phyloP scores from a whole-genome alignment of 2,329 filamentous ascomycete genomes.

The Dactylellina sp. region DNA sequence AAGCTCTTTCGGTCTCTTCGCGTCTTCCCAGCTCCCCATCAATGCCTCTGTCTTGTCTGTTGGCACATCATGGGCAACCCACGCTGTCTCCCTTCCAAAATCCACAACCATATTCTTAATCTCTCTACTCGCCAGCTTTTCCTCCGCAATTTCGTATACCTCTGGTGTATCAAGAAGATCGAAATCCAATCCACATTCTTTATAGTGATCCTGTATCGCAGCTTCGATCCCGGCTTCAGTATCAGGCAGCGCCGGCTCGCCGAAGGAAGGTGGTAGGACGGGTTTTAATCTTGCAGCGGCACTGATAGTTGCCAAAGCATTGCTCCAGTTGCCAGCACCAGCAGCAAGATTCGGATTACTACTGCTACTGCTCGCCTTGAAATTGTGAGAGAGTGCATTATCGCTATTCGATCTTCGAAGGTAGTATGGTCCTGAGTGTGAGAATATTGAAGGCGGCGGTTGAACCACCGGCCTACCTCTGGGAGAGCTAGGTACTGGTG shows the following conservation, averaged over 20 bases:
- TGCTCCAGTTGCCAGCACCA: conserved; percentile 12
- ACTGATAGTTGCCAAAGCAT: conserved; percentile 30
- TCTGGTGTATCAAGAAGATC: conserved; percentile 37
- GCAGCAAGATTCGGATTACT: conserved; percentile 10
- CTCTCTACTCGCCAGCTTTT: conserved; percentile 46
- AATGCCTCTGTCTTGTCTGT: conserved; percentile 41
- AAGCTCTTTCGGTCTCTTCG: conserved; percentile 45
- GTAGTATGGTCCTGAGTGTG: conserved; percentile 46
- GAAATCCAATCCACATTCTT: conserved; percentile 50
- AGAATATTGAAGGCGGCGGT: conserved; percentile 40
- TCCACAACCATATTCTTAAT: conserved; percentile 53
- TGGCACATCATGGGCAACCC: conserved; percentile 48
- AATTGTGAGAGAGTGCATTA: conserved; percentile 48
- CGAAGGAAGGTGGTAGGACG: conserved; percentile 43
- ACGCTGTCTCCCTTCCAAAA: conserved; percentile 55
- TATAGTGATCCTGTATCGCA: conserved; percentile 45
- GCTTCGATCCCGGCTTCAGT: conserved; percentile 38
- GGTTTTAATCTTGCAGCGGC: conserved; percentile 43
- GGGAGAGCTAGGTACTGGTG: conserved; percentile 7
- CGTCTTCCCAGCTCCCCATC: conserved; percentile 42
- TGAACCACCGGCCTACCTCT: conserved; percentile 26
- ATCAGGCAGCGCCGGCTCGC: conserved; percentile 31
- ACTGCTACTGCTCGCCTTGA: conserved; percentile 4
- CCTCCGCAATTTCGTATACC: conserved; percentile 43
- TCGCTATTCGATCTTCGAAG: conserved; percentile 44